Base-by-base conservation (phyloP, 2,329 filamentous ascomycete genomes). In the Verticillium zaregamsianum region DNA sequence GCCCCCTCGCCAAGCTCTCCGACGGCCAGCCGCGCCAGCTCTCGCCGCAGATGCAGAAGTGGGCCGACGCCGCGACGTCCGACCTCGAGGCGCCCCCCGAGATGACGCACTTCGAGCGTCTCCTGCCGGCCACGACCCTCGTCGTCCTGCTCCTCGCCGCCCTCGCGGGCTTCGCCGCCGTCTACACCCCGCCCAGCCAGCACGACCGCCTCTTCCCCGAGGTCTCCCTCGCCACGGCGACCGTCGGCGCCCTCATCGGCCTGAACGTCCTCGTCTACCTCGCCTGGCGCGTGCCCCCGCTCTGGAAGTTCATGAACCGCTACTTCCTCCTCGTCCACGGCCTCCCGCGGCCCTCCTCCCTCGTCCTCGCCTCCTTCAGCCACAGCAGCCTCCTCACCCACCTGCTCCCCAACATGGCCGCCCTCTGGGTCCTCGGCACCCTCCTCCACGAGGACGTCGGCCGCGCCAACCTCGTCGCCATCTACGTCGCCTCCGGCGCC, bases 371-470 rank as follows among this genome's bases (percentile, higher is more conserved):
- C 66, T 77, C 85, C 58, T 91, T 93, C 76, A 90, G 87, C 23
- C 91, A 95, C 76, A 84, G 90, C 60, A 76, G 74, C 3, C 66
- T 87, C 20, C 66, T 87, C 23, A 69, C 73, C 56, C 91, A 95
- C 72, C 72, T 91, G 40, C 63, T 80, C 28, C 71, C 80, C 52
- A 94, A 94, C 74, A 87, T 91, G 83, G 67, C 82, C 9, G 77
- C 83, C 49, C 77, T 94, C 5, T 88, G 82, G 78, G 77, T 91
- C 68, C 79, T 92, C 20, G 91, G 90, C 28, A 82, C 83, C 11
- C 79, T 82, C 1, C 77, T 92, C 37, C 88, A 91, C 74, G 87
- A 91, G 64, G 88, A 92, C 67, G 76, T 92, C 31, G 90, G 88
- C 12, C 82, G 90, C 12, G 88, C 83, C 15, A 81, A 84, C 61